Conservation (phyloP, 2,329 filamentous ascomycete species). For the Rhynchosporium secalis region DNA sequence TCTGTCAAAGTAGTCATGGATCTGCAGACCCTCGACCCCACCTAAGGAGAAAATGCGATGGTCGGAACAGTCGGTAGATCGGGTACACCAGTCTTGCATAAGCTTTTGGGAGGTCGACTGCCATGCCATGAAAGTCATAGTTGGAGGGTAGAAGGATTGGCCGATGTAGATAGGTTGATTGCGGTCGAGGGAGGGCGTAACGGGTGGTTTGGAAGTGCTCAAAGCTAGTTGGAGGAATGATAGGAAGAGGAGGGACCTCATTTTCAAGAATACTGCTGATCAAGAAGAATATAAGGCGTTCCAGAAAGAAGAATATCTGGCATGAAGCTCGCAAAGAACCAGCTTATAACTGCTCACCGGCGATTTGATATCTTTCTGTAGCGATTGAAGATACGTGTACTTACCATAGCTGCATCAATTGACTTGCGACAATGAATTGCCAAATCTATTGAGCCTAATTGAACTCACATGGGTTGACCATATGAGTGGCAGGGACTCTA, state of each 20-base stretch:
- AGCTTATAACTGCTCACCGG: neutral
- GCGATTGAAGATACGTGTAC: constrained; percentile 27
- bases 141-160: constrained; percentile 35
- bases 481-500: constrained; percentile 17
- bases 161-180: constrained; percentile 36
- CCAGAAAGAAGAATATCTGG: neutral
- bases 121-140: constrained; percentile 37
- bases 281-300: neutral
- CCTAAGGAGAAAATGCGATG: constrained; percentile 29
- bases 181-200: constrained; percentile 20
- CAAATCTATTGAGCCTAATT: constrained; percentile 23
- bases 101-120: constrained; percentile 24
- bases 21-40: constrained; percentile 27
- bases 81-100: constrained; percentile 33
- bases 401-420: constrained; percentile 12
- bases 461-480: neutral
- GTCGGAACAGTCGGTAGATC: constrained; percentile 26
- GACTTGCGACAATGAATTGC: neutral
- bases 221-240: constrained; percentile 17
- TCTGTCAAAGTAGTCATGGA: constrained; percentile 32
- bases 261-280: constrained; percentile 10
- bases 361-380: constrained; percentile 14
- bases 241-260: constrained; percentile 22
- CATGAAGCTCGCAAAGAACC: neutral
- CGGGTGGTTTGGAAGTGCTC: neutral